phyloP scores from a whole-genome alignment of 2,329 filamentous ascomycete genomes.

The Apiospora arundinis region DNA sequence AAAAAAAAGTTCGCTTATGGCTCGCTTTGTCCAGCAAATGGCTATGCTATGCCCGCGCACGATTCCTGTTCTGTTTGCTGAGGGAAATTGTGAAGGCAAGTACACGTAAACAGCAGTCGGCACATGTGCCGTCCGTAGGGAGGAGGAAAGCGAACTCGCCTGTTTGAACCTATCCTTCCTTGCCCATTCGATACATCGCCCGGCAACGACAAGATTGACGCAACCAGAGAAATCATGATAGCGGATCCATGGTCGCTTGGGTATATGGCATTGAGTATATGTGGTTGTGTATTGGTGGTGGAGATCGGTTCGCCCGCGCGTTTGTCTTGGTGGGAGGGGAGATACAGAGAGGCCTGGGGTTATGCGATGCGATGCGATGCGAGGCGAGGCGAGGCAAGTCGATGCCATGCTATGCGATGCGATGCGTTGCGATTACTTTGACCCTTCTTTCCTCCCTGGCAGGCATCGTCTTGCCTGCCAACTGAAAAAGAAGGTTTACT shows the following conservation, averaged over 20 bases:
- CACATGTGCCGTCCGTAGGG: neutral
- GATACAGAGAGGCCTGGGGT: neutral
- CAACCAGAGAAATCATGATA: neutral
- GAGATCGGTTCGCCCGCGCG: conserved; percentile 4
- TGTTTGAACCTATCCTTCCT: conserved; percentile 11
- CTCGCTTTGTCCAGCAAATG: conserved; percentile 13
- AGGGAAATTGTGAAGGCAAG: neutral
- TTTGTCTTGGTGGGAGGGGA: neutral
- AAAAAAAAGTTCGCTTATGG: conserved; percentile 8
- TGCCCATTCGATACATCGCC: neutral
- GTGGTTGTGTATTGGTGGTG: neutral
- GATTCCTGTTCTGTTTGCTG: conserved; percentile 11
- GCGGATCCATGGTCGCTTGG: neutral
- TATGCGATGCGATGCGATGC: neutral
- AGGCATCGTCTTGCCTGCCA: neutral
- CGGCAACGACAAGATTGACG: neutral
- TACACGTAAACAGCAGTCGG: neutral
- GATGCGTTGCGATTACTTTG: neutral
- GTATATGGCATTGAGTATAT: neutral
- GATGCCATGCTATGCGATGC: too few relatives aligned
- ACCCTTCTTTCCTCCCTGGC: neutral
- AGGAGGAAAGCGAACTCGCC: conserved; percentile 11
- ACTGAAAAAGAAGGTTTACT: neutral
- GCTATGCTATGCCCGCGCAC: neutral
- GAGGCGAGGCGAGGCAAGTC: neutral